Conservation (phyloP, 192 early-diverging fungal species). For the Coemansia sp. region DNA sequence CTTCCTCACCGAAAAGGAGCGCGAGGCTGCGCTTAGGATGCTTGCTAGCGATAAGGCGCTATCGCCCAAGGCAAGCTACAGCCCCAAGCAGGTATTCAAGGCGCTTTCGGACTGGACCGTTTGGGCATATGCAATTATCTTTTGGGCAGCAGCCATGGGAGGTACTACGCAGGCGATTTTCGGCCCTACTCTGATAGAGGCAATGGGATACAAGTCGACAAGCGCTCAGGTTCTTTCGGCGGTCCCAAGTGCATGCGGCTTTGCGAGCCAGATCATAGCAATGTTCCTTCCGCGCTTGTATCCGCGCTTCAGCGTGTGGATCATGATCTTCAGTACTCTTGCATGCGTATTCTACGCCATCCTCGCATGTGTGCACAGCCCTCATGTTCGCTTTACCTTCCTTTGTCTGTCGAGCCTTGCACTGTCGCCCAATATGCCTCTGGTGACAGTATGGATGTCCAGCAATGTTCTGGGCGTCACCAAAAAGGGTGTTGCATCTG, state of each 20-base stretch:
- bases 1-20: constrained; percentile 61
- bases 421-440: constrained; percentile 48
- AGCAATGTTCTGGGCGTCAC: constrained; percentile 62
- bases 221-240: constrained; percentile 45
- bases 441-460: constrained; percentile 58
- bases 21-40: constrained; percentile 43
- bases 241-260: constrained; percentile 47
- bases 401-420: constrained; percentile 48
- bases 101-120: constrained; percentile 48
- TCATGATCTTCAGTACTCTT: constrained; percentile 52
- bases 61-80: constrained; percentile 20
- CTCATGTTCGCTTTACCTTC: constrained; percentile 37
- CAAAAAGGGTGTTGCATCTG: constrained; percentile 59
- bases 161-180: constrained; percentile 51
- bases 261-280: constrained; percentile 33
- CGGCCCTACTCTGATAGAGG: constrained; percentile 35
- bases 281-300: constrained; percentile 39
- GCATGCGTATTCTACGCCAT: constrained; percentile 57
- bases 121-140: constrained; percentile 52
- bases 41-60: constrained; percentile 38
- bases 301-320: constrained; percentile 36
- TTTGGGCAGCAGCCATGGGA: constrained; percentile 47
- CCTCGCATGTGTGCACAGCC: constrained; percentile 39
- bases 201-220: constrained; percentile 53
- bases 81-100: constrained; percentile 22